A percentile compares a stretch with the other conserved stretches of the same genome.
Conservation (phyloP, 2,329 filamentous ascomycete species). For the Chalara sp. region DNA sequence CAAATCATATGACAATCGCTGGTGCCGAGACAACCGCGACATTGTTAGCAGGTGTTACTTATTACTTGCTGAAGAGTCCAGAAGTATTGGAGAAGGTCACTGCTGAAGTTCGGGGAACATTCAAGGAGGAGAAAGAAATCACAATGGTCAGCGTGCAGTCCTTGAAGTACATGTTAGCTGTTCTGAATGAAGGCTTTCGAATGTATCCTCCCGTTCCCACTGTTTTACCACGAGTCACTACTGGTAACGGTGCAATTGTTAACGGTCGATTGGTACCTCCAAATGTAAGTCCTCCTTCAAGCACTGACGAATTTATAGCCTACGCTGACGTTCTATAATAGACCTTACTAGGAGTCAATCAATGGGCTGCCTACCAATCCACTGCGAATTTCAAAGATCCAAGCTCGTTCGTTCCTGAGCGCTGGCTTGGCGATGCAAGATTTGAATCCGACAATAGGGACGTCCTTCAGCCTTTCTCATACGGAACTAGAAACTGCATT, state of each 20-base stretch:
- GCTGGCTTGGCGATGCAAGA: conserved; percentile 1
- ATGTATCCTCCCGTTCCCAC: not conserved
- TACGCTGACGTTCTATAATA: not conserved
- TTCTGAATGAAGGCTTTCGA: not conserved
- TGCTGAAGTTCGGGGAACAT: not conserved
- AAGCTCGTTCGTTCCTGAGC: not conserved
- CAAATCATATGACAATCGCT: not conserved
- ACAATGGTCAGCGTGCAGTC: not conserved
- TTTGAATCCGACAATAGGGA: not conserved
- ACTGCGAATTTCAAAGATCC: not conserved
- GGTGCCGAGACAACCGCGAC: not conserved
- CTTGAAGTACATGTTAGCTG: not conserved
- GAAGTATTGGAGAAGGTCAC: not conserved
- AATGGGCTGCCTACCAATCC: not conserved
- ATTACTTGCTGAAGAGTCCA: not conserved
- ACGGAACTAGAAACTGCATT: conserved; percentile 5
- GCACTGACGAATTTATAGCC: not conserved
- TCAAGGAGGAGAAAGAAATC: not conserved
- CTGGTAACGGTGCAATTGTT: not conserved
- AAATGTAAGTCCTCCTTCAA: not conserved
- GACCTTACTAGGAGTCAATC: not conserved
- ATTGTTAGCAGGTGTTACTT: not conserved
- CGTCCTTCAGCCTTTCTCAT: conserved; percentile 2
- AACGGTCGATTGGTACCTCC: not conserved
- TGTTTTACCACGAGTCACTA: not conserved